Base-by-base conservation (phyloP, 352 stramenopile species). In the Phytopythium vexans region DNA sequence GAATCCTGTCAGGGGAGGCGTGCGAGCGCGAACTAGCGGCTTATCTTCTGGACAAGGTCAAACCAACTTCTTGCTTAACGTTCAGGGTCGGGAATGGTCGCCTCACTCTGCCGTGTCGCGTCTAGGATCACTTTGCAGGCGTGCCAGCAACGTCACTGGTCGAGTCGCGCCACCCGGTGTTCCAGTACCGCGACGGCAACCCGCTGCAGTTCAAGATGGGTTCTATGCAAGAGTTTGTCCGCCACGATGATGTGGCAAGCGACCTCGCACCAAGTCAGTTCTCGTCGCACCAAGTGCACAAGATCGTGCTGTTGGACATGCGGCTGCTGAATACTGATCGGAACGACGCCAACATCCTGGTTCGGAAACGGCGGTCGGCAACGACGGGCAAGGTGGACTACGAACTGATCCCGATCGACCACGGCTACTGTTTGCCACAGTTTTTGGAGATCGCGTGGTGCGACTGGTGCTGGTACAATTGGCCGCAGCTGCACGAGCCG, bases 381-480 rank as follows among this genome's bases (percentile, higher is more conserved):
- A 65, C 72, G 38, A 78, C 67, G 27, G 73, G 64, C 4, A 68
- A 76, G 31, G 58, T 74, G 32, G 83, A 95, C 50, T 95, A 98
- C 57, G 84, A 97, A 56, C 73, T 99, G 27, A 95, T 99, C 52
- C 97, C 97, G n/a, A 99, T 99, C 73, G 97, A 99, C 76, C 97
- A 99, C 69, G 97, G 97, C 10, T 99, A 99, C 62, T 98, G 94
- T 66, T 70, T 99, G 33, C 89, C 97, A 15, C 92, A 98, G 56
- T 91, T 92, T 38, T 65, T 98, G 12, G 93, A 99, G 64, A 97
- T 99, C 31, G 96, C 86, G 16, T 98, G 96, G 92, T 98, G 97
- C 62, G 95, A 99, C 69, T 99, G 96, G 97, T 98, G 95, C 61
- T 99, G 97, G 97, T 94, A 98, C 49, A 95, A 98, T 66, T 99